These are phyloP conservation scores for Saturnispora besseyi DNA, from an alignment of 805 yeast genomes.

Conservation along the genomic window DNA sequence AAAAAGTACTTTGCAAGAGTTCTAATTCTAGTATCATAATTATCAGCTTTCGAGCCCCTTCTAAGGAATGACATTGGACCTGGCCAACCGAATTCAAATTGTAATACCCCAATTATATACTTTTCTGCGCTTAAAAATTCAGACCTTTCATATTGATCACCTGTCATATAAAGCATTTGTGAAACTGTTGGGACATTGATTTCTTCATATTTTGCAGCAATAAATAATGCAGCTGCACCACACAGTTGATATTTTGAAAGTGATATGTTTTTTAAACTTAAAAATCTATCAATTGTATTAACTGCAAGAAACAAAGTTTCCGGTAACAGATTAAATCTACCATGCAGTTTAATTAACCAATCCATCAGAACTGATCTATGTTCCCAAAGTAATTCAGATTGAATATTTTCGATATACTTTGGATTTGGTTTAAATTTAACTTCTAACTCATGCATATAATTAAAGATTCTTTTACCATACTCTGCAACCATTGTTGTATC, in stretches of 20 bases:
- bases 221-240: constrained; percentile 81
- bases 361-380: constrained; percentile 79
- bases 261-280: constrained; percentile 64
- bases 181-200: constrained; percentile 80
- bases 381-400: constrained; percentile 64
- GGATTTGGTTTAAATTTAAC: constrained; percentile 59
- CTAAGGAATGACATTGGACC: constrained; percentile 86
- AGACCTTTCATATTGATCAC: constrained; percentile 66
- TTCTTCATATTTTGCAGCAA: constrained; percentile 93
- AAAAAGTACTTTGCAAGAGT: constrained; percentile 80
- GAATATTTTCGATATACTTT: constrained; percentile 64
- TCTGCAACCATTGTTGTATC: constrained; percentile 91
- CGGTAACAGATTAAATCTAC: constrained; percentile 70
- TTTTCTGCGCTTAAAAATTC: constrained; percentile 79
- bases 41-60: constrained; percentile 84
- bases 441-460: constrained; percentile 66
- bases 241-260: constrained; percentile 84
- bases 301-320: constrained; percentile 79
- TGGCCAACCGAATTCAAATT: constrained; percentile 74
- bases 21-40: constrained; percentile 73
- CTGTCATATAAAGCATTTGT: constrained; percentile 78
- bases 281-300: constrained; percentile 77
- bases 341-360: constrained; percentile 86
- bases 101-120: constrained; percentile 59
- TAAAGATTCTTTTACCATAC: constrained; percentile 80